phyloP scores from a whole-genome alignment of 306 rosid genomes.

The Hylodesmum podocarpum region DNA sequence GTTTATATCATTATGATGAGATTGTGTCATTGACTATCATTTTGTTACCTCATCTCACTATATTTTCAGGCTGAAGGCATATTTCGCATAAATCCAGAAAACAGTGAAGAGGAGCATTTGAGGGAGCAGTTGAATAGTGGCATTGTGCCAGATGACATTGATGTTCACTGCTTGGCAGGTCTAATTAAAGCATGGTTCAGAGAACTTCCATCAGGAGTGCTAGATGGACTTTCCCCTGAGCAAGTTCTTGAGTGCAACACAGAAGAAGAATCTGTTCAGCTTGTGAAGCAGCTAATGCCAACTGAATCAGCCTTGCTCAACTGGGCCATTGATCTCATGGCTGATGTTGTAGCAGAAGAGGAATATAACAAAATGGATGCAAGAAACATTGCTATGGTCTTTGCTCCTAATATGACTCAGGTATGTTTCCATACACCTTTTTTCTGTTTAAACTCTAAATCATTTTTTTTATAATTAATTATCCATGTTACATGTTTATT shows the following conservation, averaged over 20 bases:
- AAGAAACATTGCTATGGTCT: conserved; percentile 95
- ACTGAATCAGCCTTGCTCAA: conserved; percentile 73
- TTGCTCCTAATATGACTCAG: conserved; percentile 98
- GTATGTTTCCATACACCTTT: conserved; percentile 24
- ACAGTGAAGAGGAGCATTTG: conserved; percentile 78
- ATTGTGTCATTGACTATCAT: not conserved
- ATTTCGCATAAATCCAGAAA: conserved; percentile 90
- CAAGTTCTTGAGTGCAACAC: conserved; percentile 87
- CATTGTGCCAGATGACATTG: conserved; percentile 79
- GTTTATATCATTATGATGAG: not conserved
- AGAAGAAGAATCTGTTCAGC: conserved; percentile 81
- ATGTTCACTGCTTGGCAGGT: conserved; percentile 90
- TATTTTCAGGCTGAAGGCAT: conserved; percentile 80
- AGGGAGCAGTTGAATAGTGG: conserved; percentile 87
- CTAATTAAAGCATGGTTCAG: conserved; percentile 97
- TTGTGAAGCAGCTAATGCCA: conserved; percentile 77
- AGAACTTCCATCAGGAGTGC: conserved; percentile 92
- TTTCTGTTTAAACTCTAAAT: not conserved
- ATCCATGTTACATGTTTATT: not conserved
- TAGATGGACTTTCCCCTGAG: conserved; percentile 95
- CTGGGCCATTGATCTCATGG: conserved; percentile 96
- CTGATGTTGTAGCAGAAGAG: conserved; percentile 94
- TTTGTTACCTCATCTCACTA: conserved; percentile 3
- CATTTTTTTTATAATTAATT: not conserved
- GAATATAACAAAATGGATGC: conserved; percentile 93